Evolutionary conservation across 805 yeast species (phyloP), one percentile per base, ranked within the genome.

Genomic region (Cyberlindnera xylosilytica): DNA sequence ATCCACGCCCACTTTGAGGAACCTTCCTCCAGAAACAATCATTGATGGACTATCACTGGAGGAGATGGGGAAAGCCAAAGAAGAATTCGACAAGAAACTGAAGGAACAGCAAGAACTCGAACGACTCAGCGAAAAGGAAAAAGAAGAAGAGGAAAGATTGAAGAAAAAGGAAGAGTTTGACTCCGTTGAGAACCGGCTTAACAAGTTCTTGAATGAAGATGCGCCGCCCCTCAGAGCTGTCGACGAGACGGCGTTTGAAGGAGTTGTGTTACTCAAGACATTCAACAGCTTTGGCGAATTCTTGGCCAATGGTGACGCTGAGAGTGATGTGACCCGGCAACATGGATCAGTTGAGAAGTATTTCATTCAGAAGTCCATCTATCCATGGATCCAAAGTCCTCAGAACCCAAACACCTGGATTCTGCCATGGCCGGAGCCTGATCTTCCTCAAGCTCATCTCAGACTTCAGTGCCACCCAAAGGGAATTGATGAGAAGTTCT

Each of bases 1-100:
- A 12, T 72, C 83, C 1, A 69, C 73, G 1, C 86, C 88, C 0
- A 70, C 76, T 0, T 61, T 83, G 12, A 65, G 70, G 28, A 72
- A 70, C 7, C 39, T 54, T 3, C 55, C 57, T 9, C 29, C 42
- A 26, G 58, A 43, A 19, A 39, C 42, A 18, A 34, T 27, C 2
- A 47, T 65, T 8, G 57, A 67, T 18, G 67, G 63, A 4, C 52
- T 60, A 11, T 57, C 70, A 0, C 35, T 64, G 32, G 52, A 57
- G 10, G 68, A 70, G 12, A 54, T 70, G 42, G 53, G 59, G 7
- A 48, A 54, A 19, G 46, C 51, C 7, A 61, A 52, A 38, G 39
- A 46, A 19, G 52, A 54, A 13, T 29, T 6, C 54, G 51, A n/a
- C 30, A 35, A 22, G 36, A 44, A 32, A 53, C 51, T 18, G 49